Conservation (phyloP, 129 eudicot genomes). For the Arctium minus region DNA sequence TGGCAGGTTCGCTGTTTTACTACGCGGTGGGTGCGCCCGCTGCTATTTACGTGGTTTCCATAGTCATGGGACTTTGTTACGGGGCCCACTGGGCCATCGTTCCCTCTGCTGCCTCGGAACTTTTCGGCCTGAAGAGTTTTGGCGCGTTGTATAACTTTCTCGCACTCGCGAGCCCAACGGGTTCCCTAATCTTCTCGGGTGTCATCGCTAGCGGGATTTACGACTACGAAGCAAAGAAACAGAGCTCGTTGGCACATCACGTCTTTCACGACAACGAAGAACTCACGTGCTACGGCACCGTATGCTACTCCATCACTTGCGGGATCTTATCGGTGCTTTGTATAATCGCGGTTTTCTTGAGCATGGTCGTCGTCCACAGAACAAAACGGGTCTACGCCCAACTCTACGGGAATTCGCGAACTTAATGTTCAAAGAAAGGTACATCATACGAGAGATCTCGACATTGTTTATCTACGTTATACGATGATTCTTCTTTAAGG, state of each 20-base stretch:
- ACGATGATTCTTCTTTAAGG: background rate
- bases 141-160: conserved; percentile 61
- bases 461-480: background rate
- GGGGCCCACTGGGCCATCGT: conserved; percentile 86
- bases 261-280: conserved; percentile 22
- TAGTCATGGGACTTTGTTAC: conserved; percentile 57
- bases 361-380: conserved; percentile 52
- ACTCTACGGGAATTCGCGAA: conserved; percentile 36
- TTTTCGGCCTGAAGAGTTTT: conserved; percentile 65
- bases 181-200: conserved; percentile 69
- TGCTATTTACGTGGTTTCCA: conserved; percentile 49
- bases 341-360: conserved; percentile 39
- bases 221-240: conserved; percentile 62
- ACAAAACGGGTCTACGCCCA: conserved; percentile 62
- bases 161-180: conserved; percentile 54
- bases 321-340: conserved; percentile 59
- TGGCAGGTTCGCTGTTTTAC: conserved; percentile 51
- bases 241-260: background rate
- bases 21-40: conserved; percentile 54
- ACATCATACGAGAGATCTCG: background rate
- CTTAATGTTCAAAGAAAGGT: background rate
- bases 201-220: conserved; percentile 70
- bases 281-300: conserved; percentile 46
- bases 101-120: conserved; percentile 71
- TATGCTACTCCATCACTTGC: conserved; percentile 66